Conservation (phyloP, 2,329 filamentous ascomycete genomes). For the Eurotiales sp. region DNA sequence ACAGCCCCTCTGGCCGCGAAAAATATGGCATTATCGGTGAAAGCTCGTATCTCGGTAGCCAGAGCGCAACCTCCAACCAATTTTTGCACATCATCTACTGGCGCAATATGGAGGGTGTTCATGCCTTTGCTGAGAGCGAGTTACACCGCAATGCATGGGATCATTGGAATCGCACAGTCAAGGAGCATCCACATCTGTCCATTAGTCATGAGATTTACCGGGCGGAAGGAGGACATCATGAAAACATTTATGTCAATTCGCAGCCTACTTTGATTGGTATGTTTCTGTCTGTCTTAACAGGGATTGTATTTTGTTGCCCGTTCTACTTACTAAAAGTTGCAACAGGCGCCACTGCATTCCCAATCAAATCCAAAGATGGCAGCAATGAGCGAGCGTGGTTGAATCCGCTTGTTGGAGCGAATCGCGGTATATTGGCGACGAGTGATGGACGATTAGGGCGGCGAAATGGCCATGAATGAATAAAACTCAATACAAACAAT, state of each 20-base stretch:
- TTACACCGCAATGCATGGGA: constrained; percentile 51
- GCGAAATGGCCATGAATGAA: no score
- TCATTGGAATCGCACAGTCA: constrained; percentile 43
- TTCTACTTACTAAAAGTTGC: no score
- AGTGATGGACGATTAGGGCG: no score
- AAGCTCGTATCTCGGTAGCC: constrained; percentile 38
- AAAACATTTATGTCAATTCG: constrained; percentile 49
- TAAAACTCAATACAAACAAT: no score
- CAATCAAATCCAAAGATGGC: no score
- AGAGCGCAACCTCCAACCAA: constrained; percentile 39
- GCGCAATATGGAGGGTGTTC: constrained; percentile 45
- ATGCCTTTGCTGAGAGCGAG: constrained; percentile 55
- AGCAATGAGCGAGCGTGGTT: no score
- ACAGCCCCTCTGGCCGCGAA: constrained; percentile 30
- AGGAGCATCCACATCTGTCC: constrained; percentile 40
- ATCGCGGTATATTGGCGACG: no score
- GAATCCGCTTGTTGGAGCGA: no score
- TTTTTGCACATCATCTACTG: constrained; percentile 50
- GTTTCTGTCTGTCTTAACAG: no score
- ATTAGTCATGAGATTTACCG: constrained; percentile 55
- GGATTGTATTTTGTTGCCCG: no score
- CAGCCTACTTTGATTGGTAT: constrained; percentile 16
- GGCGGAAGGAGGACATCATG: constrained; percentile 43
- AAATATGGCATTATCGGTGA: constrained; percentile 48
- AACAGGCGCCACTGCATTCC: no score